phyloP scores from a whole-genome alignment of 192 early-diverging fungal genomes.

The Podochytrium sp. region DNA sequence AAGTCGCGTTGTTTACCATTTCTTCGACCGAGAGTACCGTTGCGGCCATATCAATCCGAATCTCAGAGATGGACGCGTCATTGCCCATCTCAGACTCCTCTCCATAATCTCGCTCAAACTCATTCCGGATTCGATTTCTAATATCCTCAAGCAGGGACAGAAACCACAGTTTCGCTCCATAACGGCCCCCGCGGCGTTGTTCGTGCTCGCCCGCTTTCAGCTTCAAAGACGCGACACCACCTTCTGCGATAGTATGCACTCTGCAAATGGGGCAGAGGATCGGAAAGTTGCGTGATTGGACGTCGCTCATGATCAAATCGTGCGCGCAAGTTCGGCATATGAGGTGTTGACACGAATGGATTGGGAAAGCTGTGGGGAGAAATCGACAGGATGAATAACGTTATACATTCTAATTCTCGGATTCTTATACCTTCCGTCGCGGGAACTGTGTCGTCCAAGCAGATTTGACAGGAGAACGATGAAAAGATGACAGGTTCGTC shows the following conservation, averaged over 20 bases:
- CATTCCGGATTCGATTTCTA: neutral
- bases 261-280: conserved; percentile 20
- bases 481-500: neutral
- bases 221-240: neutral
- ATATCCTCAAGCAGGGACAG: neutral
- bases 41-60: conserved; percentile 7
- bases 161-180: too few species aligned
- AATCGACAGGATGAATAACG: too few species aligned
- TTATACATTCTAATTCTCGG: neutral
- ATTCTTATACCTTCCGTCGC: neutral
- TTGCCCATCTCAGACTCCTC: neutral
- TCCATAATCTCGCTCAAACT: neutral
- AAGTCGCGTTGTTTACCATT: conserved; percentile 12
- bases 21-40: conserved; percentile 1
- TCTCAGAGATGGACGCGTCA: neutral
- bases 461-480: conserved; percentile 17
- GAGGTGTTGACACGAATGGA: conserved; percentile 10
- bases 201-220: neutral
- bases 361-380: conserved; percentile 14
- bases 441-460: conserved; percentile 1
- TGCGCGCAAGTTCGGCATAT: conserved; percentile 22
- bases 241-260: neutral
- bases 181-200: neutral
- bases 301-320: conserved; percentile 6
- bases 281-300: conserved; percentile 8